Conservation (phyloP, 371 early-diverging fungal genomes). For the Mucor indicus region DNA sequence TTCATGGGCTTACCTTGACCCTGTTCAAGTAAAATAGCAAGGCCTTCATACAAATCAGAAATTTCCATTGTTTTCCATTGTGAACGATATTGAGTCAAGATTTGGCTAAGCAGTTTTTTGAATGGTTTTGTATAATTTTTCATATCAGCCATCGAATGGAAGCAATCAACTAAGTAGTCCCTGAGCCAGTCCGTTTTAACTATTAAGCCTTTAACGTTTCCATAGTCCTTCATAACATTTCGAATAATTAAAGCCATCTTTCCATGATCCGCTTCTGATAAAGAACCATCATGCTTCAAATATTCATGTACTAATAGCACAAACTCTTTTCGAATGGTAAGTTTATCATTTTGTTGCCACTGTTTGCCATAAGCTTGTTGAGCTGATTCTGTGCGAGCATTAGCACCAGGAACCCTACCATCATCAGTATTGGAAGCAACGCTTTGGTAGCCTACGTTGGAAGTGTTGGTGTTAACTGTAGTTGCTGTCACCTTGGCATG, state of each 20-base stretch:
- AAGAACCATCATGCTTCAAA: conserved; percentile 42
- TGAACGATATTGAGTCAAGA: conserved; percentile 39
- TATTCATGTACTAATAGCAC: conserved; percentile 50
- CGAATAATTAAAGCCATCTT: conserved; percentile 53
- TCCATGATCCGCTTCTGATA: conserved; percentile 51
- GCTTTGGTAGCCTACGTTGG: conserved; percentile 6
- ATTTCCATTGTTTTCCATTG: conserved; percentile 55
- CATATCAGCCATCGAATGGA: conserved; percentile 33
- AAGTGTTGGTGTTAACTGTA: background rate
- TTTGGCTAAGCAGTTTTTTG: conserved; percentile 39
- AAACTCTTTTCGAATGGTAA: conserved; percentile 59
- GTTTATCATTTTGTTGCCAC: conserved; percentile 69
- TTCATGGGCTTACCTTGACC: conserved; percentile 40
- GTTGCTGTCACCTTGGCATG: conserved; percentile 38
- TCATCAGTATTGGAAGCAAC: background rate
- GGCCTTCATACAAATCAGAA: conserved; percentile 50
- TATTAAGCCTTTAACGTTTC: conserved; percentile 33
- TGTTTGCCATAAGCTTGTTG: conserved; percentile 57
- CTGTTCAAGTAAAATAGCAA: conserved; percentile 42
- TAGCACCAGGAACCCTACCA: background rate
- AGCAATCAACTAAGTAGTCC: conserved; percentile 44
- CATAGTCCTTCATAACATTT: conserved; percentile 53
- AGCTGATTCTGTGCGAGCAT: conserved; percentile 19
- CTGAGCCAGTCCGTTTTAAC: conserved; percentile 57
- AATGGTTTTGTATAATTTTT: conserved; percentile 42